Evolutionary conservation across 306 rosid species (phyloP).

Genomic region (Begonia masoniana): DNA sequence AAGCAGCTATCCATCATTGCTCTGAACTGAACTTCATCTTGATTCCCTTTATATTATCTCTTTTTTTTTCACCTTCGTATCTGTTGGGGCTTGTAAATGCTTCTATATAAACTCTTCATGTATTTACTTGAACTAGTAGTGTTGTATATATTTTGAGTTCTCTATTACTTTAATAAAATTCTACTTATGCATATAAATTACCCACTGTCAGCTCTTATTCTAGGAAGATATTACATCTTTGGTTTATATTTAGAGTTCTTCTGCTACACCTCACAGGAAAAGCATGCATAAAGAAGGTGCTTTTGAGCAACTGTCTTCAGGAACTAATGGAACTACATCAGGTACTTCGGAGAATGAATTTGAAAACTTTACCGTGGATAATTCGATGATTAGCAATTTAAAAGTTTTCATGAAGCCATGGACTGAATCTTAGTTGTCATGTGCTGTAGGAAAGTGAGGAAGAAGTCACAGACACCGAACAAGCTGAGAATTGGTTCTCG

Average conservation of each 20-base stretch:
- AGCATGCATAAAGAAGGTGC: slow-evolving; percentile 98
- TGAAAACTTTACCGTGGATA: not conserved
- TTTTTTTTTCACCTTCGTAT: too few species aligned
- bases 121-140: not conserved
- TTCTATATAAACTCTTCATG: too few species aligned
- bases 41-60: too few species aligned
- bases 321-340: slow-evolving; percentile 99
- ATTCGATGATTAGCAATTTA: too few species aligned
- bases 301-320: slow-evolving; percentile 95
- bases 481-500: slow-evolving; percentile 99
- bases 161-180: not conserved
- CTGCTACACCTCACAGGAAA: slow-evolving; percentile 38
- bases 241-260: not conserved
- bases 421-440: slow-evolving; percentile 6
- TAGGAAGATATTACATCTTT: not conserved
- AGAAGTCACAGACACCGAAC: slow-evolving; percentile 96
- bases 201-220: too few species aligned
- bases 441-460: slow-evolving; percentile 85
- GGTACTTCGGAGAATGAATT: slow-evolving; percentile 32
- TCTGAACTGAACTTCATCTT: too few species aligned
- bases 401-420: too few species aligned
- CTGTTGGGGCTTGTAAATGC: too few species aligned
- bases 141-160: not conserved
- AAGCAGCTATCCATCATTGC: too few species aligned
- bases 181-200: too few species aligned